phyloP scores from a whole-genome alignment of 208 protist genomes.

The Leishmania major region DNA sequence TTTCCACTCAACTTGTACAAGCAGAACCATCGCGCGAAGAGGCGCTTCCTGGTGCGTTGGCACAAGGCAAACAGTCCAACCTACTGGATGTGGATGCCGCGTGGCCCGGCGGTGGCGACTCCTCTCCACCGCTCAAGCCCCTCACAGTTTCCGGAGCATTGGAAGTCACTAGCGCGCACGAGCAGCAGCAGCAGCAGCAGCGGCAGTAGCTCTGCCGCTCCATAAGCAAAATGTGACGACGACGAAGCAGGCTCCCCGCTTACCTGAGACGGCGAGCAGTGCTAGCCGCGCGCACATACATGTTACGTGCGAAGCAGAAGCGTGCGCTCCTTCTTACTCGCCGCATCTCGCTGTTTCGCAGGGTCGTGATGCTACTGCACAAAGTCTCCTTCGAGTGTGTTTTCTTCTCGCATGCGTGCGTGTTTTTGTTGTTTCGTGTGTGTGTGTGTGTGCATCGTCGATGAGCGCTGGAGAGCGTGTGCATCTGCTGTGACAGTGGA shows the following conservation, averaged over 20 bases:
- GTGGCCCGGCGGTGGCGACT: constrained; percentile 50
- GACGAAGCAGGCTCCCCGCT: not conserved
- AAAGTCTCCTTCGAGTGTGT: too few relatives aligned
- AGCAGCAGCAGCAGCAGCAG: constrained; percentile 1
- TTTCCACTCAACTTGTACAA: constrained; percentile 92
- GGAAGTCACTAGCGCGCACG: constrained; percentile 57
- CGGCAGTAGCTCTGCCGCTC: not conserved
- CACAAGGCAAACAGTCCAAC: constrained; percentile 90
- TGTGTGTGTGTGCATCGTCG: not conserved
- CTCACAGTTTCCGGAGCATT: constrained; percentile 80
- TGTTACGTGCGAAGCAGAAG: not conserved
- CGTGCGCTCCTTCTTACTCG: not conserved
- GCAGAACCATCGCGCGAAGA: constrained; percentile 86
- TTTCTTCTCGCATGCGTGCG: not conserved
- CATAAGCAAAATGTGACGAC: not conserved
- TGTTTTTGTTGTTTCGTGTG: not conserved
- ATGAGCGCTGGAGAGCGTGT: not conserved
- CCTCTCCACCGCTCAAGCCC: constrained; percentile 71
- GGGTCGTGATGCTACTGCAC: not conserved
- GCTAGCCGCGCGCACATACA: not conserved
- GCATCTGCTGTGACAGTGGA: not conserved
- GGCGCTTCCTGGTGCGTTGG: constrained; percentile 85
- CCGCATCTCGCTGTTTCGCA: not conserved
- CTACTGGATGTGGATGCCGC: constrained; percentile 90
- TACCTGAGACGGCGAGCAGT: not conserved